Evolutionary conservation across 352 stramenopile genomes (phyloP).

Genomic region (Blastocystis sp.): DNA sequence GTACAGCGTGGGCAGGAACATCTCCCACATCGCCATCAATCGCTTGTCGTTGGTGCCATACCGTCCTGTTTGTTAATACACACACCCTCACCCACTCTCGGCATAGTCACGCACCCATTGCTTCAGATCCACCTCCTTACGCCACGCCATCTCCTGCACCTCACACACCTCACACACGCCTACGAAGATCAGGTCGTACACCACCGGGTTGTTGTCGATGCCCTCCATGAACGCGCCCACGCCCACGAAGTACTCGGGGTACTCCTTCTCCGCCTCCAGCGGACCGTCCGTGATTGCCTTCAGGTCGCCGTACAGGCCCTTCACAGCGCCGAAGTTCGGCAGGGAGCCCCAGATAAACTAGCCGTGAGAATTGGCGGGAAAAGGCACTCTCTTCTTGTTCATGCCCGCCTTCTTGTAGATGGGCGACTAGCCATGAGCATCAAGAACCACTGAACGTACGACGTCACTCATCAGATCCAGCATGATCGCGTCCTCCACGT

Average conservation of each 20-base stretch:
- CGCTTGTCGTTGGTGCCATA: slow-evolving; percentile 76
- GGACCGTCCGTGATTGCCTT: slow-evolving; percentile 75
- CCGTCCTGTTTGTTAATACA: slow-evolving; percentile 67
- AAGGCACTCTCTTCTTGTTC: slow-evolving; percentile 76
- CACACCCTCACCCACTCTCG: neutral
- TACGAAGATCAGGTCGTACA: slow-evolving; percentile 77
- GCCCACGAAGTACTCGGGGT: slow-evolving; percentile 77
- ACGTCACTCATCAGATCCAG: slow-evolving; percentile 77
- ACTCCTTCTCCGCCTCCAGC: slow-evolving; percentile 73
- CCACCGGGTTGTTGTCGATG: slow-evolving; percentile 82
- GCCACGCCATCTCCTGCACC: slow-evolving; percentile 65
- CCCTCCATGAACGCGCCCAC: slow-evolving; percentile 80
- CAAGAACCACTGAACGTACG: slow-evolving; percentile 30
- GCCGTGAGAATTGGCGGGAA: slow-evolving; percentile 79
- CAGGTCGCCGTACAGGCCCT: slow-evolving; percentile 78
- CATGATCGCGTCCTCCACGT: slow-evolving; percentile 78
- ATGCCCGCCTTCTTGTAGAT: slow-evolving; percentile 74
- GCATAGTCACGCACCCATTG: slow-evolving; percentile 76
- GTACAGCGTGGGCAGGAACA: slow-evolving; percentile 77
- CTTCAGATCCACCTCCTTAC: slow-evolving; percentile 72
- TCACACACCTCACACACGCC: neutral
- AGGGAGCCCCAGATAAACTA: slow-evolving; percentile 81
- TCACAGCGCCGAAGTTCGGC: slow-evolving; percentile 80
- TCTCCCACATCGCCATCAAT: slow-evolving; percentile 74
- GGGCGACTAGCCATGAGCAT: neutral